Percentiles rank a stretch among this genome's conserved stretches.
Conservation (phyloP, 371 early-diverging fungal species). For the Haplosporangium sp. region DNA sequence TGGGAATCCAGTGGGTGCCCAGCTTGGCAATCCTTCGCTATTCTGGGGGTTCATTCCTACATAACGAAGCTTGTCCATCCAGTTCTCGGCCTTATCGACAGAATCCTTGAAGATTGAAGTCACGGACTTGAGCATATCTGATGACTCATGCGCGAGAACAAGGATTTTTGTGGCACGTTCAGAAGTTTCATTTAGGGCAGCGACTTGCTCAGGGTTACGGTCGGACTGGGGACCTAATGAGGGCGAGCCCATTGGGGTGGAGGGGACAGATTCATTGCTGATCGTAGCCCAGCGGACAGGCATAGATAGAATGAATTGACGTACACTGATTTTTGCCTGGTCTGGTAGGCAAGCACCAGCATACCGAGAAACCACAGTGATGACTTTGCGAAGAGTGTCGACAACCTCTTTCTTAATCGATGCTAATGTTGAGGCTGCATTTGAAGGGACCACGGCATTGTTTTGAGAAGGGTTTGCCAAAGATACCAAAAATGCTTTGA, state of each 20-base stretch:
- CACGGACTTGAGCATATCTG: slow-evolving; percentile 85
- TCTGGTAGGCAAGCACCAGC: slow-evolving; percentile 90
- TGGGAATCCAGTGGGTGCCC: slow-evolving; percentile 55
- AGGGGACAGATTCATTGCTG: slow-evolving; percentile 55
- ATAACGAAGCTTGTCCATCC: slow-evolving; percentile 70
- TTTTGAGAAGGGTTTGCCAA: slow-evolving; percentile 60
- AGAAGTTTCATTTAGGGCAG: slow-evolving; percentile 65
- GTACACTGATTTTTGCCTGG: slow-evolving; percentile 85
- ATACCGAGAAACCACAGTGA: slow-evolving; percentile 88
- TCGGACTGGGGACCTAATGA: slow-evolving; percentile 58
- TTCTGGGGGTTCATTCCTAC: slow-evolving; percentile 62
- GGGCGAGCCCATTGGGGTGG: slow-evolving; percentile 58
- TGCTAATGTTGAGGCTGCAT: slow-evolving; percentile 61
- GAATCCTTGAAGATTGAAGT: slow-evolving; percentile 82
- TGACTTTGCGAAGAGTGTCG: slow-evolving; percentile 88
- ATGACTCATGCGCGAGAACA: slow-evolving; percentile 86
- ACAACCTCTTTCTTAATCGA: slow-evolving; percentile 86
- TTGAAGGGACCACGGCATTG: slow-evolving; percentile 44
- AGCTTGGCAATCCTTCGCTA: slow-evolving; percentile 50
- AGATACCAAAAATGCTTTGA: slow-evolving; percentile 74
- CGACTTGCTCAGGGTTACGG: slow-evolving; percentile 53
- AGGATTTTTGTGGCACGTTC: slow-evolving; percentile 74
- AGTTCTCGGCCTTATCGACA: slow-evolving; percentile 84
- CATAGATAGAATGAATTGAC: slow-evolving; percentile 85
- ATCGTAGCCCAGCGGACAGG: slow-evolving; percentile 85